phyloP scores from a whole-genome alignment of 2,329 filamentous ascomycete species.

The Colletotrichum tabaci region DNA sequence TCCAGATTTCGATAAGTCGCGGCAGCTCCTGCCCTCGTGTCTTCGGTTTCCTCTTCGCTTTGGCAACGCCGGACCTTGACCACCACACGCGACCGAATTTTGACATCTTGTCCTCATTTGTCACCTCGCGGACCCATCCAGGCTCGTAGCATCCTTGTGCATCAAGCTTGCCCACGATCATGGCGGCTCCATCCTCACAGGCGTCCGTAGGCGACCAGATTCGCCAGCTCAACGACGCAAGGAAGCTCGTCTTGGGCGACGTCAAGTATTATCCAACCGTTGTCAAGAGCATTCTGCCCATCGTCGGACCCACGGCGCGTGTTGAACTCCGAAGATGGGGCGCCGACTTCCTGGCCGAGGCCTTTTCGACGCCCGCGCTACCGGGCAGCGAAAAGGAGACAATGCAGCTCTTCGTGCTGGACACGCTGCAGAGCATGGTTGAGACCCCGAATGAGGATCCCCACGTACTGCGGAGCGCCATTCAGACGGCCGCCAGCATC shows the following conservation, averaged over 20 bases:
- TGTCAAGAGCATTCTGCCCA: slow-evolving; percentile 92
- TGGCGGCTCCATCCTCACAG: slow-evolving; percentile 63
- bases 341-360: slow-evolving; percentile 94
- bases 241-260: slow-evolving; percentile 89
- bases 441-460: slow-evolving; percentile 83
- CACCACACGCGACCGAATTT: slow-evolving; percentile 6
- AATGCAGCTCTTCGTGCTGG: slow-evolving; percentile 82
- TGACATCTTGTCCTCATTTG: not conserved
- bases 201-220: slow-evolving; percentile 82
- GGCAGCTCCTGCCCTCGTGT: slow-evolving; percentile 37
- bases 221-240: slow-evolving; percentile 89
- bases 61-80: not conserved
- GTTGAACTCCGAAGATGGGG: slow-evolving; percentile 95
- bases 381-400: slow-evolving; percentile 84
- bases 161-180: slow-evolving; percentile 51
- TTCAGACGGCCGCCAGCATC: slow-evolving; percentile 91
- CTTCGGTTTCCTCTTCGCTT: slow-evolving; percentile 1
- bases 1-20: slow-evolving; percentile 42
- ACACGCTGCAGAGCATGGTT: slow-evolving; percentile 79
- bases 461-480: slow-evolving; percentile 85
- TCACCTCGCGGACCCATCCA: no score
- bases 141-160: slow-evolving; percentile 16
- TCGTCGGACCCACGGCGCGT: slow-evolving; percentile 81
- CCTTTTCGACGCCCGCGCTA: slow-evolving; percentile 92
- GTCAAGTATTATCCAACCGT: slow-evolving; percentile 92